Conservation (phyloP, 371 early-diverging fungal genomes). For the Mortierella sp. region DNA sequence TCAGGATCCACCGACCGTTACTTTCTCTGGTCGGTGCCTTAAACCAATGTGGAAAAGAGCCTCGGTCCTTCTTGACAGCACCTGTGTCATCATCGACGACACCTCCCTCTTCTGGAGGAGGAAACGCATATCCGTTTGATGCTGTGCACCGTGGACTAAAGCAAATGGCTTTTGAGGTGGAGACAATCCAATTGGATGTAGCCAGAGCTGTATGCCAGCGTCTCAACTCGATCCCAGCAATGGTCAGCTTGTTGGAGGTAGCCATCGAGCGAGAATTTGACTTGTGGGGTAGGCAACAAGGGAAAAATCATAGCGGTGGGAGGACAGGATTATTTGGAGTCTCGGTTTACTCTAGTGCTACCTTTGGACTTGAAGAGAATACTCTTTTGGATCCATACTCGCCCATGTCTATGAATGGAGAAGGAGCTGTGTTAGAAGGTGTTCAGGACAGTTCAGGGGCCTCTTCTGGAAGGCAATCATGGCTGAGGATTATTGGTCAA, state of each 20-base stretch:
- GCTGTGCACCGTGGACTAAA: slow-evolving; percentile 23
- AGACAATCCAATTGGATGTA: slow-evolving; percentile 37
- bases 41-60: slow-evolving; percentile 26
- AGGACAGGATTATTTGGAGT: no score
- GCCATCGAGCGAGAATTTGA: slow-evolving; percentile 50
- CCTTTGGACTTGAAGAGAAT: slow-evolving; percentile 38
- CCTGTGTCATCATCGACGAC: neutral
- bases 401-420: slow-evolving; percentile 15
- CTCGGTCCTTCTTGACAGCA: neutral
- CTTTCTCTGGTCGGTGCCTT: slow-evolving; percentile 26
- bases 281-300: slow-evolving; percentile 32
- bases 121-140: slow-evolving; percentile 11
- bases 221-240: slow-evolving; percentile 33
- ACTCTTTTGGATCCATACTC: slow-evolving; percentile 13
- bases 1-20: slow-evolving; percentile 23
- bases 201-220: slow-evolving; percentile 30
- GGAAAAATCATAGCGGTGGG: neutral
- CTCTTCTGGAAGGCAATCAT: slow-evolving; percentile 26
- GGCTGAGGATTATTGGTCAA: slow-evolving; percentile 30
- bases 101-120: neutral
- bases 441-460: neutral
- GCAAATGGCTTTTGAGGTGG: slow-evolving; percentile 29
- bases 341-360: slow-evolving; percentile 15
- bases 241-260: slow-evolving; percentile 40
- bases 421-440: neutral